Conservation (phyloP, 192 early-diverging fungal species). For the Umbelopsis ramanniana region DNA sequence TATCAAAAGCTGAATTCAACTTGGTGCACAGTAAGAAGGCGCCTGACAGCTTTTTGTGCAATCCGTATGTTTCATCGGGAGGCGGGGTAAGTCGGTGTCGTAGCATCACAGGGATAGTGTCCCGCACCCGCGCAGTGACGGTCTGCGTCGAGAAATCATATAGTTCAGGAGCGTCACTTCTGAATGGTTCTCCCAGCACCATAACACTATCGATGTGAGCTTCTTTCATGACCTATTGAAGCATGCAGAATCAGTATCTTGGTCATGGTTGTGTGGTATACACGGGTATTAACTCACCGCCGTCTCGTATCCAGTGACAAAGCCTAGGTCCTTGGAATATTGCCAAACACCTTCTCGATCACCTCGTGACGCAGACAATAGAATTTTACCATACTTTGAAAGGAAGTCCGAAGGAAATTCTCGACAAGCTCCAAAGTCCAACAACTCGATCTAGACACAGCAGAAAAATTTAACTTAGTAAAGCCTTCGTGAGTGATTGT, state of each 20-base stretch:
- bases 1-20: constrained; percentile 54
- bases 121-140: constrained; percentile 80
- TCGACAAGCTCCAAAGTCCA: constrained; percentile 96
- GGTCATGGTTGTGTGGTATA: not conserved
- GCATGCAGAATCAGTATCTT: not conserved
- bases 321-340: constrained; percentile 84
- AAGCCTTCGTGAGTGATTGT: not conserved
- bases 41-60: constrained; percentile 94
- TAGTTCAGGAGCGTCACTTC: constrained; percentile 41
- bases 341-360: constrained; percentile 77
- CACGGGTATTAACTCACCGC: constrained; percentile 49
- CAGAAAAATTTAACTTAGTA: not conserved
- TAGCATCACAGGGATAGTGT: constrained; percentile 94
- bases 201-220: constrained; percentile 92
- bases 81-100: constrained; percentile 92
- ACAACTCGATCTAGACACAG: constrained; percentile 64
- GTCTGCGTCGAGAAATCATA: constrained; percentile 89
- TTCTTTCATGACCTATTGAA: constrained; percentile 69
- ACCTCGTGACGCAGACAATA: constrained; percentile 70
- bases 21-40: constrained; percentile 91
- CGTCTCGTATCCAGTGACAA: constrained; percentile 93
- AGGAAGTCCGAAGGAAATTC: constrained; percentile 78
- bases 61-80: constrained; percentile 96
- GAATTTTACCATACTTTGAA: constrained; percentile 73
- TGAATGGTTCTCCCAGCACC: constrained; percentile 87